Percentiles rank a stretch among this genome's conserved stretches.
Evolutionary conservation across 2,329 filamentous ascomycete genomes (phyloP).

Genomic region (Claviceps purpurea): DNA sequence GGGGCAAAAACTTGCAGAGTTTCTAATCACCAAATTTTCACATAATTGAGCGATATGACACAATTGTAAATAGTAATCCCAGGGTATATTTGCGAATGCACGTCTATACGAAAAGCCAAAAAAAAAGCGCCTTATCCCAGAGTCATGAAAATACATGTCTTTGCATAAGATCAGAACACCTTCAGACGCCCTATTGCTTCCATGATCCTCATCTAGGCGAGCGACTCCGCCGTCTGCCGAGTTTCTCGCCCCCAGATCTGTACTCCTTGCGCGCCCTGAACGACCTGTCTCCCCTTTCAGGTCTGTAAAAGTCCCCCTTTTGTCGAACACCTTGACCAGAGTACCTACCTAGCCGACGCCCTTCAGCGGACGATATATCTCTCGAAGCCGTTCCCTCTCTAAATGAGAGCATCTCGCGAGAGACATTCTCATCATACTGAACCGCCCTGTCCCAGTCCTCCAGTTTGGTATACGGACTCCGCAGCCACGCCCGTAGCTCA

Average conservation of each 20-base stretch:
- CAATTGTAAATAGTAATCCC: too few species aligned
- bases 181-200: not conserved
- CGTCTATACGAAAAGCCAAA: too few species aligned
- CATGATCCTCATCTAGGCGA: not conserved
- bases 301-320: constrained; percentile 17
- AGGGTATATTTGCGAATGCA: too few species aligned
- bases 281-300: constrained; percentile 2
- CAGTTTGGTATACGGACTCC: constrained; percentile 62
- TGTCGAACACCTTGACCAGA: not conserved
- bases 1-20: too few species aligned
- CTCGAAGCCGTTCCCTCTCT: not conserved
- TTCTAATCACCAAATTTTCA: too few species aligned
- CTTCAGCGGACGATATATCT: not conserved
- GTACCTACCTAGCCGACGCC: not conserved
- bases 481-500: constrained; percentile 69
- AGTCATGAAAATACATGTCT: not conserved
- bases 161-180: not conserved
- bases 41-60: too few species aligned
- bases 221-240: not conserved
- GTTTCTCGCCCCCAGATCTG: not conserved
- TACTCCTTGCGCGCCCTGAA: not conserved
- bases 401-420: not conserved
- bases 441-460: constrained; percentile 70
- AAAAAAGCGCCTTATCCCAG: too few species aligned
- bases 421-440: constrained; percentile 42